A percentile compares a stretch with the other conserved stretches of the same genome.
These are phyloP conservation scores for Solanum hybrid DNA, from an alignment of 305 asterid genomes.

Conservation along the genomic window DNA sequence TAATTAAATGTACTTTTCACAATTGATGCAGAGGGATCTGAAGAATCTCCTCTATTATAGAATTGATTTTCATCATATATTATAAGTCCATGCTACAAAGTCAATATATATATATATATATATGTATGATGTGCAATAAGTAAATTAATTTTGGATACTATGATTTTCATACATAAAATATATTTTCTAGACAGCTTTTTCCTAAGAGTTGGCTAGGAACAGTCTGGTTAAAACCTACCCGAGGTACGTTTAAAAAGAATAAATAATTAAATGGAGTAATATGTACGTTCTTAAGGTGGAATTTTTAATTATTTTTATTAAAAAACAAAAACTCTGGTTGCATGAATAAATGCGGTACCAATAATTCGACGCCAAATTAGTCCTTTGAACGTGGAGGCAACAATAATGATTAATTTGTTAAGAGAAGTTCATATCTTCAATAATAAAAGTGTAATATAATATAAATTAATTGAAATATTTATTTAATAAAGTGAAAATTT, in stretches of 20 bases:
- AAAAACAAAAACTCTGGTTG: no score
- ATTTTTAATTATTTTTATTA: not conserved
- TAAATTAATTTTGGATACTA: not conserved
- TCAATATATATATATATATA: not conserved
- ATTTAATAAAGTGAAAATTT: not conserved
- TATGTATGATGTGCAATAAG: not conserved
- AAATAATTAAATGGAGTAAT: not conserved
- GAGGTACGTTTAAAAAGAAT: not conserved
- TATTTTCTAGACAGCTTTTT: not conserved
- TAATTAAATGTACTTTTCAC: not conserved
- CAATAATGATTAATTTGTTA: not conserved
- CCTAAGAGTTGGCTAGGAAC: not conserved
- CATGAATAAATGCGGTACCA: not conserved
- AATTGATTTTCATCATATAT: no score
- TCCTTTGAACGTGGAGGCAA: not conserved
- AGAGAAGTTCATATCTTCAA: not conserved
- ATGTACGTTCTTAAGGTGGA: not conserved
- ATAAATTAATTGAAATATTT: not conserved
- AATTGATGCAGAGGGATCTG: not conserved
- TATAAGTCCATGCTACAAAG: not conserved
- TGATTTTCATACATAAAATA: not conserved
- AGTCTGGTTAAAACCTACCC: not conserved
- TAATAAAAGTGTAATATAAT: not conserved
- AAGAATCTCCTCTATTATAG: not conserved
- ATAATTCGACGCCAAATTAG: not conserved